Evolutionary conservation across 2,329 filamentous ascomycete species (phyloP), one percentile per base, ranked within the genome.

Genomic region (Trichoderma cornu-damae): DNA sequence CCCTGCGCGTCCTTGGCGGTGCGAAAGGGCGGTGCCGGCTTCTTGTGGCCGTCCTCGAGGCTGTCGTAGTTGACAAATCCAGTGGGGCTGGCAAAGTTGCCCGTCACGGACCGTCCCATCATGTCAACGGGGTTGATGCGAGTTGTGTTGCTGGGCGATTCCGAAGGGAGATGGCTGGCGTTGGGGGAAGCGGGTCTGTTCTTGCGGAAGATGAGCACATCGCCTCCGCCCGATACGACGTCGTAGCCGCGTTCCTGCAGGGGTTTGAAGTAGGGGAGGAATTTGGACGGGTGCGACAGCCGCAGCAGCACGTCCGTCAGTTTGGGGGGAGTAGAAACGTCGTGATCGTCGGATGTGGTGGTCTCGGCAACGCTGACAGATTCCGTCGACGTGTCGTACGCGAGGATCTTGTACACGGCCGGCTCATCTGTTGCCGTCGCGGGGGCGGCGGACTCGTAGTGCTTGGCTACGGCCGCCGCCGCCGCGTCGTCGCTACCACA

Each of bases 191-290:
- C 61, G 8, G 62, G 57, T 24, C 70, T 74, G 3, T 82, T 77
- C 69, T 87, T 85, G 61, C 83, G 83, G 65, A 89, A 87, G 3
- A 90, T 78, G 24, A 89, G 75, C 4, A 88, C 75, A 61, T 89
- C 79, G 5, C 79, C 79, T 47, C 76, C 76, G 1, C 84, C 85
- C 2, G 85, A 83, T 1, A 85, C 78, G 37, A 88, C 83, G 63
- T 88, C 85, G 61, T 84, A 89, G 0, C 86, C 86, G 56, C 86
- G 75, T 0, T 75, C 72, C 59, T 84, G 77, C 1, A 88, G 75
- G 1, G 76, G 69, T 3, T 75, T 73, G 58, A 89, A 84, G 62
- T 88, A 77, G 3, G 84, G 78, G 11, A 88, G 76, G 69, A 89
- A 89, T 61, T 83, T 82, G 49, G 79, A 76, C 0, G 86, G 84